A percentile compares a stretch with the other conserved stretches of the same genome.
Evolutionary conservation across 805 yeast species (phyloP).

Genomic region (Candida anglica): DNA sequence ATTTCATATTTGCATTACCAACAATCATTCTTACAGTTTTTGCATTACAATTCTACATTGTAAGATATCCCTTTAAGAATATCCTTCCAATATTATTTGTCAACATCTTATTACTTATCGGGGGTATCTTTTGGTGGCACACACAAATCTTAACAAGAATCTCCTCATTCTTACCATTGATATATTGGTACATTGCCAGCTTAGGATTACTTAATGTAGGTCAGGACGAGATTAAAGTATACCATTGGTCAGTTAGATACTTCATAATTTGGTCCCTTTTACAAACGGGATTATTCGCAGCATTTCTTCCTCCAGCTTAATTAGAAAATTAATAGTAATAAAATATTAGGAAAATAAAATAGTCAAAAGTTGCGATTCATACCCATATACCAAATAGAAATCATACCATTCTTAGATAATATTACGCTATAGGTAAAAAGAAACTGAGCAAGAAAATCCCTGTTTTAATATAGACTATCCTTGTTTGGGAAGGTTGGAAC

Average conservation of each 20-base stretch:
- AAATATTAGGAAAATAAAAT: no score
- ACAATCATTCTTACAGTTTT: conserved; percentile 44
- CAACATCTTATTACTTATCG: conserved; percentile 40
- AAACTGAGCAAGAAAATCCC: no score
- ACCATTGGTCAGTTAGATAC: conserved; percentile 34
- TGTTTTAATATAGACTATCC: no score
- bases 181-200: conserved; percentile 66
- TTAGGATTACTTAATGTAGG: conserved; percentile 5
- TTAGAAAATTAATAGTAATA: no score
- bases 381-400: no score
- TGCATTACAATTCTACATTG: conserved; percentile 36
- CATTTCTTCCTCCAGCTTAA: conserved; percentile 93
- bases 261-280: conserved; percentile 58
- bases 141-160: conserved; percentile 83
- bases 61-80: conserved; percentile 29
- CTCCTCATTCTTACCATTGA: conserved; percentile 70
- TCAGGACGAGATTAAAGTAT: conserved; percentile 5
- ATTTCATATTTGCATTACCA: conserved; percentile 75
- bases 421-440: no score
- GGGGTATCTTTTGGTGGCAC: conserved; percentile 65
- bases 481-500: no score
- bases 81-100: conserved; percentile 38
- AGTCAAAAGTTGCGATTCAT: no score
- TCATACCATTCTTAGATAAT: no score
- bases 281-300: conserved; percentile 72